Base-by-base conservation (phyloP, 805 yeast genomes). In the Middelhovenomyces tepae region DNA sequence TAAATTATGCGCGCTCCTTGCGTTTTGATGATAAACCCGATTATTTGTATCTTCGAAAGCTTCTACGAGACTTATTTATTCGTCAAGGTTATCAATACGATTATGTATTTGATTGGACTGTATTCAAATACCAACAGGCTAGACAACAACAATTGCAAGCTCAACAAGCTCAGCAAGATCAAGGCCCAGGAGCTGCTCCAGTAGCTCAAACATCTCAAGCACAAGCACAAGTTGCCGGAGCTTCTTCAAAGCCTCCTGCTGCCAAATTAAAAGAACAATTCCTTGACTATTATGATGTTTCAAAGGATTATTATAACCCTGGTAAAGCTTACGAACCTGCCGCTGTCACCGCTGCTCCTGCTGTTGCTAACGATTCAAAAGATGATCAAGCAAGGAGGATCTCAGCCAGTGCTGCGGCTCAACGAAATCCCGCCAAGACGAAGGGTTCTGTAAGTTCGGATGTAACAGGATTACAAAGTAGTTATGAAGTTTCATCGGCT, bases 11-110 rank as follows among this genome's bases (percentile, higher is more conserved):
- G 38, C 82, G 91, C 49, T 80, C 91, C 38, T 71, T 89, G 50
- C 72, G 95, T 43, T 89, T 91, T 51, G 97, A 89, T 51, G 97
- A 91, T 58, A 85, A 85, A 56, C 98, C 98, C 7, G 97, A 89
- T 60, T 89, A 91, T 58, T 70, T 76, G 28, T 89, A 79, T 55
- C 69, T 89, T 57, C 80, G 96, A 51, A 79, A 84, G 56, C 67
- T 89, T 37, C 81, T 89, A 62, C 75, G 95, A 51, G 96, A 87
- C 53, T 67, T 91, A 48, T 85, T 85, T 55, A 67, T 83, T 43
- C 75, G 89, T 44, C 89, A 89, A 56, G 83, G 84, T 38, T 89
- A 85, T 58, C 76, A 79, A 47, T 89, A 87, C 58, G 97, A 89
- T 61, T 89, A 86, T 59, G 76, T 91, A 15, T 89, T 86, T 60